Evolutionary conservation across 371 early-diverging fungal species (phyloP).

Genomic region (Mortierella sp.): DNA sequence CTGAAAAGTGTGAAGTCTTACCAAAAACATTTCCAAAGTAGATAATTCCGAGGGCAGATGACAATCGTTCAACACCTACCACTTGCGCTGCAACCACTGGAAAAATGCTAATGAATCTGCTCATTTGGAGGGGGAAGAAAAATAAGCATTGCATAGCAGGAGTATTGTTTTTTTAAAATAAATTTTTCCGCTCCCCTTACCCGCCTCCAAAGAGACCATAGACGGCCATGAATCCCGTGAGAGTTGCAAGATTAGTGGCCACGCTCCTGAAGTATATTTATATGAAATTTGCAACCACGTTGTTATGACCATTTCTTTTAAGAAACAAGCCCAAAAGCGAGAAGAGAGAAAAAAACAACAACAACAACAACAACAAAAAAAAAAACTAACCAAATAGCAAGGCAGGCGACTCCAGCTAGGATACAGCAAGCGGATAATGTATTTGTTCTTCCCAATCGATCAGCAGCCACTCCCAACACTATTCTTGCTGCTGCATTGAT

Average conservation of each 20-base stretch:
- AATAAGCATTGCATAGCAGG: not conserved
- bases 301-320: not conserved
- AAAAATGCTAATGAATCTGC: constrained; percentile 61
- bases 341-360: not conserved
- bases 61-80: constrained; percentile 64
- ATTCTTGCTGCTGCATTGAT: constrained; percentile 66
- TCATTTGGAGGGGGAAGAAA: not conserved
- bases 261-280: constrained; percentile 25
- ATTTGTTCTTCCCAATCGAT: constrained; percentile 61
- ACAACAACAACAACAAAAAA: too few relatives aligned
- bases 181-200: constrained; percentile 16
- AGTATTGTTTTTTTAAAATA: not conserved
- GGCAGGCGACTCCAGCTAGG: constrained; percentile 57
- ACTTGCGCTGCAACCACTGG: constrained; percentile 66
- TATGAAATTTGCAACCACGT: not conserved
- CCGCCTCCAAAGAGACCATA: constrained; percentile 69
- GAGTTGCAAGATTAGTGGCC: constrained; percentile 21
- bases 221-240: constrained; percentile 52
- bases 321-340: not conserved
- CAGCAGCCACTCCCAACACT: constrained; percentile 59
- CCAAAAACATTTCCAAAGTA: constrained; percentile 64
- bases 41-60: constrained; percentile 65
- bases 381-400: constrained; percentile 57
- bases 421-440: constrained; percentile 59
- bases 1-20: constrained; percentile 16